A percentile compares a stretch with the other conserved stretches of the same genome.
phyloP scores from a whole-genome alignment of 495 filamentous ascomycete genomes.

The Aspergillus baeticus region DNA sequence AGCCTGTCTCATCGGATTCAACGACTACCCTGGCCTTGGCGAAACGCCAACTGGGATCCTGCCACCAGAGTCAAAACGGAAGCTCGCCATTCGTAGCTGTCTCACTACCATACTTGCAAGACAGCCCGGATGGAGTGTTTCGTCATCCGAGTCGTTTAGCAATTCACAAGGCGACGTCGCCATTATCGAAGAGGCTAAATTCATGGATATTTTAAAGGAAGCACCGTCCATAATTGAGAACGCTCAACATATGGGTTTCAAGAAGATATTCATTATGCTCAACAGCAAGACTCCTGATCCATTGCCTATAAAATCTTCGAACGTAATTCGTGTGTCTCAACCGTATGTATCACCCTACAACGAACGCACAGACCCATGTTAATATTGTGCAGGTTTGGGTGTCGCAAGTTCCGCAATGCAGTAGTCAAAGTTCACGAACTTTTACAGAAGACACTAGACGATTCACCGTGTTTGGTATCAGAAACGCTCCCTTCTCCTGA shows the following conservation, averaged over 20 bases:
- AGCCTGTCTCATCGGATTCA: slow-evolving; percentile 22
- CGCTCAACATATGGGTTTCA: background rate
- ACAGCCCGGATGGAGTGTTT: slow-evolving; percentile 12
- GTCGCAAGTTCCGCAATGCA: slow-evolving; percentile 11
- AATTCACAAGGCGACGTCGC: slow-evolving; percentile 14
- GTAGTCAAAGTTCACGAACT: slow-evolving; percentile 5
- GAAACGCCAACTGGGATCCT: slow-evolving; percentile 24
- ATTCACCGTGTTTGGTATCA: background rate
- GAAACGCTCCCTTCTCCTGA: background rate
- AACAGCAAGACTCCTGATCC: background rate
- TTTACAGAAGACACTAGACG: background rate
- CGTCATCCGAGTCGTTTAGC: slow-evolving; percentile 8
- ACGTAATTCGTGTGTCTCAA: slow-evolving; percentile 16
- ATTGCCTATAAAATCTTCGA: background rate
- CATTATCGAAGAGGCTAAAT: slow-evolving; percentile 17
- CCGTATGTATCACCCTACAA: slow-evolving; percentile 11
- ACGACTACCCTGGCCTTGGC: slow-evolving; percentile 17
- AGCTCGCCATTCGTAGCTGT: slow-evolving; percentile 21
- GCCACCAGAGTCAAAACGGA: slow-evolving; percentile 20
- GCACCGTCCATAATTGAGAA: background rate
- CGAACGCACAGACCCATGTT: background rate
- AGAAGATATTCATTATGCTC: slow-evolving; percentile 18
- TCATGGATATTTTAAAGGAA: background rate
- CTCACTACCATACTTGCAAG: slow-evolving; percentile 9
- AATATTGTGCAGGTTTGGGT: slow-evolving; percentile 17